Evolutionary conservation across 202 grass and related monocot genomes (phyloP), one percentile per base, ranked within the genome.

Genomic region (Schoenoplectus triqueter): DNA sequence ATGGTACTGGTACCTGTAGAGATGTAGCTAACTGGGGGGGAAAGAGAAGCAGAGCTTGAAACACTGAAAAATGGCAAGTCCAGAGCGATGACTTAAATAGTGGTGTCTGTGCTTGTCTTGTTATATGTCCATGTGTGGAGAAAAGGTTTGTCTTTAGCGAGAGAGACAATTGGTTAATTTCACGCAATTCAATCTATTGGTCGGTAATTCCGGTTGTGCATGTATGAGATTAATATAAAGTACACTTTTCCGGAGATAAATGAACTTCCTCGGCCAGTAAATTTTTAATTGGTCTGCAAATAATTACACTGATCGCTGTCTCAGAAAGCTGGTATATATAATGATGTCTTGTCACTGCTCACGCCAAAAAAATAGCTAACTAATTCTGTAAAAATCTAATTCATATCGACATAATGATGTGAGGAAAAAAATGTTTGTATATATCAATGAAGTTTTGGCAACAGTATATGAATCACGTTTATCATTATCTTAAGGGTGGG

Each of bases 91-190:
- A 85, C 90, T 88, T 90, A 79, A 69, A 70, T 93, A 79, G 66
- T 84, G 88, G 84, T 77, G 81, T 87, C 73, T 78, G 18, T 77
- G 47, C 74, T 82, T 92, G 80, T 85, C 69, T 71, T 74, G 88
- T 75, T 73, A 74, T 76, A 64, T 81, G 46, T 87, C 52, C 52
- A 87, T 83, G 73, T 83, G 70, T 76, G 7, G 52, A 19, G 42
- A 64, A 61, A 55, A n/a, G 51, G 2, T 78, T 78, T 45, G 52
- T 60, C 54, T 44, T 31, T 44, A 78, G 83, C 72, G 80, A 81
- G 76, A 73, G 62, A 80, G 73, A 80, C 18, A 80, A 14, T 17
- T 15, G 80, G 22, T 59, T 80, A 59, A 47, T 59, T 80, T 80
- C 65, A 71, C 47, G 22, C 19, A 46, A 52, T 70, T 83, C 66